Conservation (phyloP, 371 early-diverging fungal species). For the Rhizopus delemar region DNA sequence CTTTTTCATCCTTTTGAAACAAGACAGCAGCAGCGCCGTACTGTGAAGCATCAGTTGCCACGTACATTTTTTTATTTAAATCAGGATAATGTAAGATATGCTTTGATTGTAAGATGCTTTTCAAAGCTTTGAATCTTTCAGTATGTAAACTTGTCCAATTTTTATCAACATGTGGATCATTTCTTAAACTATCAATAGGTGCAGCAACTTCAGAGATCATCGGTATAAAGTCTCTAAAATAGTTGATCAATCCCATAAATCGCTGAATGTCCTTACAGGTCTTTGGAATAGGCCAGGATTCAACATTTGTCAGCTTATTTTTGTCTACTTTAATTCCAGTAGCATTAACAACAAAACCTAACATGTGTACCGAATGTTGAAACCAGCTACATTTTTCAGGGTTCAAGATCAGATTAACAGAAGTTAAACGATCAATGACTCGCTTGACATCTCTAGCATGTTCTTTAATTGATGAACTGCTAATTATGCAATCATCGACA, state of each 20-base stretch:
- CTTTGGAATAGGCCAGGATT: constrained; percentile 7
- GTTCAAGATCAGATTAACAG: constrained; percentile 22
- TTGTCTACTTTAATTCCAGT: constrained; percentile 16
- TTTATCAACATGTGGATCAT: too few species aligned
- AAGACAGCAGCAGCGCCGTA: too few species aligned
- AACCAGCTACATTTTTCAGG: constrained; percentile 21
- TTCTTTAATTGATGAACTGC: constrained; percentile 6
- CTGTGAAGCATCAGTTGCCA: too few species aligned
- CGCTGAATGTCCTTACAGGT: constrained; percentile 9
- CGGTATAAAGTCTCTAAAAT: too few species aligned
- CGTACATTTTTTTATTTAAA: too few species aligned
- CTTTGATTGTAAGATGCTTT: too few species aligned
- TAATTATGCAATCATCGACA: constrained; percentile 4
- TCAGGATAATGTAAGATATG: too few species aligned
- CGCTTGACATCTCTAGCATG: constrained; percentile 15
- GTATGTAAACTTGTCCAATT: too few species aligned
- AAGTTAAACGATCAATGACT: constrained; percentile 13
- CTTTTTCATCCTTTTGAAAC: too few species aligned
- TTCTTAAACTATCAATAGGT: too few species aligned
- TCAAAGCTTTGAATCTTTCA: too few species aligned
- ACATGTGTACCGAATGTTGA: constrained; percentile 2
- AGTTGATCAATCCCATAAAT: constrained; percentile 29
- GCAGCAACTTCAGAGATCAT: too few species aligned
- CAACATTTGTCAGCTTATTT: constrained; percentile 11
- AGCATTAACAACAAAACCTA: constrained; percentile 18